Conservation (phyloP, 2,329 filamentous ascomycete genomes). For the Aureobasidium namibiae region DNA sequence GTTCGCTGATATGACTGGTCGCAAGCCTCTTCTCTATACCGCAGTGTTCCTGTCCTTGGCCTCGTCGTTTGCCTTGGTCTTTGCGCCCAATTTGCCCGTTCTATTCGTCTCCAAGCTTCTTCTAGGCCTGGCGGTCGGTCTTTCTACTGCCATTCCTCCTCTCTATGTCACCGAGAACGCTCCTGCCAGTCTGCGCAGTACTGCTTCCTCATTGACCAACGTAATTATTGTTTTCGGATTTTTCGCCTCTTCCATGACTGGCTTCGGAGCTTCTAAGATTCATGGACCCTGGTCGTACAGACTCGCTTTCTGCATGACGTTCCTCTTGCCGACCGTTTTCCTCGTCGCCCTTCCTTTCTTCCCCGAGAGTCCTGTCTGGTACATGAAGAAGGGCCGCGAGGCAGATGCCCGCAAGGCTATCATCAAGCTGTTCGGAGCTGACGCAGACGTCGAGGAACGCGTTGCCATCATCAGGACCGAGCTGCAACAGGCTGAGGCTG, state of each 20-base stretch:
- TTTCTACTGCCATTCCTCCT: not conserved
- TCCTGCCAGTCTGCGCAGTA: constrained; percentile 19
- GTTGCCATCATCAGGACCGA: not conserved
- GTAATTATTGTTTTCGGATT: constrained; percentile 22
- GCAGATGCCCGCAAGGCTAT: constrained; percentile 47
- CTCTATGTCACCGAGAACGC: constrained; percentile 19
- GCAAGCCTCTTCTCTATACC: not conserved
- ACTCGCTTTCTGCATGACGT: constrained; percentile 21
- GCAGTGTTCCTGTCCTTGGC: not conserved
- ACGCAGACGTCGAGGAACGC: not conserved
- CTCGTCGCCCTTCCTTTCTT: constrained; percentile 37
- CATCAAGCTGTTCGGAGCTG: constrained; percentile 18
- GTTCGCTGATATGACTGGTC: not conserved
- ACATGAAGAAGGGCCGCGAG: constrained; percentile 60
- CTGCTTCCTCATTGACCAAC: constrained; percentile 21
- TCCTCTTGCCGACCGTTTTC: constrained; percentile 20
- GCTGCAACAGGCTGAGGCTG: constrained; percentile 15
- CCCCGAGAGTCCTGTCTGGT: constrained; percentile 82
- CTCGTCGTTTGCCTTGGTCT: not conserved
- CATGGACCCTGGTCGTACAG: constrained; percentile 19
- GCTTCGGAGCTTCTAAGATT: constrained; percentile 21
- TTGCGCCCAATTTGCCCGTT: not conserved
- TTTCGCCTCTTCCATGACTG: constrained; percentile 20
- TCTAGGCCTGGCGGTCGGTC: not conserved
- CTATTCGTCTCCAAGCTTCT: not conserved